A percentile compares a stretch with the other conserved stretches of the same genome.
These are phyloP conservation scores for Arabis hirsuta DNA, from an alignment of 345 rosid species.

Conservation along the genomic window DNA sequence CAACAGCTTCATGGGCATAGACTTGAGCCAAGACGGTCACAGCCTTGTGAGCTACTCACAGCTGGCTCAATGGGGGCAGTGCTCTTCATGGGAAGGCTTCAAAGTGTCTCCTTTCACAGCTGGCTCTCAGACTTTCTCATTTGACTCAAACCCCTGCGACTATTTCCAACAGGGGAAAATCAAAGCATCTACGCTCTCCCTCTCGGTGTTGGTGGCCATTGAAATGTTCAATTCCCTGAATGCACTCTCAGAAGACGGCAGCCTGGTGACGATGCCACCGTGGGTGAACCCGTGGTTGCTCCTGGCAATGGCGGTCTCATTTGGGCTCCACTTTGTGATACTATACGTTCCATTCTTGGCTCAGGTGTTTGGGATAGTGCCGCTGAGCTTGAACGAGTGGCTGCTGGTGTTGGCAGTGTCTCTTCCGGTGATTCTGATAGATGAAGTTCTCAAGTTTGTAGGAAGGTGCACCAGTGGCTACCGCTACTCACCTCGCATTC, in stretches of 20 bases:
- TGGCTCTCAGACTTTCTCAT: constrained; percentile 58
- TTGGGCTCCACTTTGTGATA: constrained; percentile 84
- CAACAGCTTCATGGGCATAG: constrained; percentile 70
- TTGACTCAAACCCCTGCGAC: constrained; percentile 74
- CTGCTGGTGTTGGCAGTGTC: constrained; percentile 78
- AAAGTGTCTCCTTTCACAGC: constrained; percentile 77
- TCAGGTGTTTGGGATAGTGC: constrained; percentile 81
- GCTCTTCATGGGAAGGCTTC: constrained; percentile 76
- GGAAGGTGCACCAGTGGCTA: constrained; percentile 67
- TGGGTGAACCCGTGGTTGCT: constrained; percentile 77
- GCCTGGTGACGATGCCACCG: constrained; percentile 91
- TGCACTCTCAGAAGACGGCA: constrained; percentile 89
- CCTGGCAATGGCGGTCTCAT: constrained; percentile 88
- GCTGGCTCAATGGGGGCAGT: constrained; percentile 84
- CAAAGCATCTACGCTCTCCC: constrained; percentile 90
- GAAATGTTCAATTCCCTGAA: constrained; percentile 98
- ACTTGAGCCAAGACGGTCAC: constrained; percentile 92
- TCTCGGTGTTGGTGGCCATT: constrained; percentile 87
- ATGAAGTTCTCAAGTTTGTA: constrained; percentile 76
- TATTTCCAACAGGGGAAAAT: constrained; percentile 84
- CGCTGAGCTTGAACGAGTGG: constrained; percentile 88
- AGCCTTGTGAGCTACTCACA: constrained; percentile 81
- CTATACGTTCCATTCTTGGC: constrained; percentile 90
- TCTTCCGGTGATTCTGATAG: constrained; percentile 83
- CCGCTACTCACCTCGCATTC: constrained; percentile 44